Evolutionary conservation across 805 yeast species (phyloP).

Genomic region (Saccharomycopsis sp.): DNA sequence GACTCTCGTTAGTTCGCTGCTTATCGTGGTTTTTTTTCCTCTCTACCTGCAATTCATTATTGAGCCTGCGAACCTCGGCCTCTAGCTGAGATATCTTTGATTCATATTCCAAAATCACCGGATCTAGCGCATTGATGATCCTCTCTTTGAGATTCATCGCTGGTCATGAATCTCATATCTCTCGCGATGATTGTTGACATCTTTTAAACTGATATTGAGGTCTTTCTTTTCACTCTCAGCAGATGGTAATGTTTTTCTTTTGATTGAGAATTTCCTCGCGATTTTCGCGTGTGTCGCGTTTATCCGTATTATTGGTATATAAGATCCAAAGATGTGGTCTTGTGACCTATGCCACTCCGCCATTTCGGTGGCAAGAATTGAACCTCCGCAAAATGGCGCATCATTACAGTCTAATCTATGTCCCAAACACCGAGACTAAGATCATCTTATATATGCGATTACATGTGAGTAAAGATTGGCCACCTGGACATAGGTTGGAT

Average conservation of each 20-base stretch:
- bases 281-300: background rate
- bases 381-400: too few species aligned
- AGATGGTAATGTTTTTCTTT: too few species aligned
- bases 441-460: background rate
- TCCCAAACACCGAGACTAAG: too few species aligned
- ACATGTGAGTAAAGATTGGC: background rate
- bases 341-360: background rate
- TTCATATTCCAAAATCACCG: background rate
- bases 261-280: too few species aligned
- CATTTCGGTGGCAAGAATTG: too few species aligned
- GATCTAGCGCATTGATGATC: background rate
- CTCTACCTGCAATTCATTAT: background rate
- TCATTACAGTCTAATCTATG: too few species aligned
- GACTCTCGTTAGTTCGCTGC: background rate
- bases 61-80: background rate
- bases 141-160: background rate
- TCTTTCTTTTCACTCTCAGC: too few species aligned
- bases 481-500: background rate
- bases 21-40: background rate
- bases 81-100: background rate
- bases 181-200: too few species aligned
- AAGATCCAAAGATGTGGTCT: too few species aligned
- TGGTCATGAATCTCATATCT: background rate
- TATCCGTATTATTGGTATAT: background rate
- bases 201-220: background rate